Evolutionary conservation across 345 rosid species (phyloP).

Genomic region (Gossypium thurberi): DNA sequence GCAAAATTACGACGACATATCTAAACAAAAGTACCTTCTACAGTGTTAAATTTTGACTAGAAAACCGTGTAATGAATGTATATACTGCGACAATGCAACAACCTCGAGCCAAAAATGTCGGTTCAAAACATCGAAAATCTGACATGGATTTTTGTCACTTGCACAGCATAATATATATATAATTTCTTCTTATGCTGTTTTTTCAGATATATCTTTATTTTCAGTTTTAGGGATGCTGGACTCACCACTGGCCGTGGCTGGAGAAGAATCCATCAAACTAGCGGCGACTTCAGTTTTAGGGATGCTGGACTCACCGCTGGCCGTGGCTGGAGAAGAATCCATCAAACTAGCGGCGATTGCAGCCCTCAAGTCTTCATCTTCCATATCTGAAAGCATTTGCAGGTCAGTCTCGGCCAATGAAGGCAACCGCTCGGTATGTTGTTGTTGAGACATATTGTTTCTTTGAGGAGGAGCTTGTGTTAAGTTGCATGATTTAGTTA

Average conservation of each 20-base stretch:
- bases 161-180: not conserved
- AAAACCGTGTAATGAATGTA: conserved; percentile 16
- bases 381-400: conserved; percentile 45
- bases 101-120: conserved; percentile 4
- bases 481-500: conserved; percentile 54
- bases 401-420: conserved; percentile 32
- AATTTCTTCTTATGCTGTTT: conserved; percentile 21
- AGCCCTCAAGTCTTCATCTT: conserved; percentile 84
- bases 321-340: conserved; percentile 47
- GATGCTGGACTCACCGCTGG: conserved; percentile 27
- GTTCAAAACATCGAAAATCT: conserved; percentile 15
- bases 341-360: conserved; percentile 90
- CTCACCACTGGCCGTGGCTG: conserved; percentile 30
- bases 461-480: conserved; percentile 29
- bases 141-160: conserved; percentile 17
- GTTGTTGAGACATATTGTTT: conserved; percentile 28
- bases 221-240: conserved; percentile 27
- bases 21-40: not conserved
- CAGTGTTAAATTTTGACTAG: conserved; percentile 1
- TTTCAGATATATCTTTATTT: conserved; percentile 23
- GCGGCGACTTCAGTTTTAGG: conserved; percentile 68
- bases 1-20: not conserved
- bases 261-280: conserved; percentile 69
- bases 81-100: conserved; percentile 13
- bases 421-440: conserved; percentile 23